Evolutionary conservation across 106 monocot species (phyloP).

Genomic region (Dendrobium catenatum): DNA sequence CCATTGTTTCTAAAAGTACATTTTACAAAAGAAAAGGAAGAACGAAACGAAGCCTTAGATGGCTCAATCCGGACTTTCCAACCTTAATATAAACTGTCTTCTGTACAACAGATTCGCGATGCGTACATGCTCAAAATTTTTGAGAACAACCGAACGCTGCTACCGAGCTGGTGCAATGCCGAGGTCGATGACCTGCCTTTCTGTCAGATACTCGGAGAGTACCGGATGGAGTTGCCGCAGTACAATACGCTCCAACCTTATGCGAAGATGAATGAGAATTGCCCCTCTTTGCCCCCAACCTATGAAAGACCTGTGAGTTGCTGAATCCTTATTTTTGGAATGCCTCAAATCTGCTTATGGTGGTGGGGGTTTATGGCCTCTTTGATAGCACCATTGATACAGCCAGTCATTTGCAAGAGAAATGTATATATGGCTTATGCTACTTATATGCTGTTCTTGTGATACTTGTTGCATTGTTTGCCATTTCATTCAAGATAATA

Average conservation of each 20-base stretch:
- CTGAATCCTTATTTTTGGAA: constrained; percentile 17
- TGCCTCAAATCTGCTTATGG: background rate
- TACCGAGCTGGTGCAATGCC: constrained; percentile 75
- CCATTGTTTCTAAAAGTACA: too few species aligned
- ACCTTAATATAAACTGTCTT: background rate
- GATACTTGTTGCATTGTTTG: background rate
- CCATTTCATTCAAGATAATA: background rate
- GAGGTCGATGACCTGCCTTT: constrained; percentile 42
- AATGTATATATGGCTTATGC: background rate
- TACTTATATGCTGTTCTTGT: background rate
- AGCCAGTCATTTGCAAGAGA: background rate
- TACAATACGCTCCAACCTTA: constrained; percentile 81
- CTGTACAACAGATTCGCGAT: constrained; percentile 64
- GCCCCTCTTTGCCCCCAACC: constrained; percentile 78
- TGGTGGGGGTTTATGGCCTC: background rate
- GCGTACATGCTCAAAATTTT: constrained; percentile 87
- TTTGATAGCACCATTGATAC: background rate
- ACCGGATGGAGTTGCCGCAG: constrained; percentile 75
- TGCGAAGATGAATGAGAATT: constrained; percentile 88
- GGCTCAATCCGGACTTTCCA: background rate
- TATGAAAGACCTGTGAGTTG: constrained; percentile 58
- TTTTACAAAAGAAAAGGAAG: too few species aligned
- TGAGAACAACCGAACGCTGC: constrained; percentile 59
- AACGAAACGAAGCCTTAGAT: too few species aligned
- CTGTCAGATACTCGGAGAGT: constrained; percentile 89